Conservation (phyloP, 768 basidiomycete species). For the Phaeotremella fagi region DNA sequence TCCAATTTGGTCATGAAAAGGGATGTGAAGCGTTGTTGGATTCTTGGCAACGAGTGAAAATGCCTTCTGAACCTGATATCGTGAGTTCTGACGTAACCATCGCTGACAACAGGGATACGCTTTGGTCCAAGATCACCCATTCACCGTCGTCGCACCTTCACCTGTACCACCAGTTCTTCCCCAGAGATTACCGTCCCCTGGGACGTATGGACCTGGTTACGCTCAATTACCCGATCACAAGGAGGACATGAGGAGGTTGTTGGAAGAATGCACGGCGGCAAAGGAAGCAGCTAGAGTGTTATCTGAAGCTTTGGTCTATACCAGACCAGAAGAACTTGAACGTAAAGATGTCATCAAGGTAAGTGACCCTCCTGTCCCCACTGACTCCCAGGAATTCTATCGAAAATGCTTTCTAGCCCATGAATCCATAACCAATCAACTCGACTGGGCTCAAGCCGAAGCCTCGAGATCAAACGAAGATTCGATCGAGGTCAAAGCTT, state of each 20-base stretch:
- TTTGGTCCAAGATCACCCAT: constrained; percentile 33
- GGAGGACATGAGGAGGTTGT: constrained; percentile 75
- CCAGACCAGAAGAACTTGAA: constrained; percentile 66
- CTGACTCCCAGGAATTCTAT: constrained; percentile 66
- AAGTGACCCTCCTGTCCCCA: constrained; percentile 21
- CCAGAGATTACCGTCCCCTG: constrained; percentile 12
- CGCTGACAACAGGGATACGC: constrained; percentile 34
- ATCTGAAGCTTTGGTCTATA: constrained; percentile 63
- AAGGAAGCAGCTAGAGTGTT: constrained; percentile 73
- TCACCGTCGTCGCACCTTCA: constrained; percentile 35
- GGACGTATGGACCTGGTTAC: constrained; percentile 46
- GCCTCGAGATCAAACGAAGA: constrained; percentile 63
- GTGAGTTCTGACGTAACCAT: constrained; percentile 48
- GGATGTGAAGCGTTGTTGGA: constrained; percentile 59
- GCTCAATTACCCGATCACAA: constrained; percentile 61
- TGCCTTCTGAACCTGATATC: constrained; percentile 73
- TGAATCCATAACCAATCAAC: constrained; percentile 78
- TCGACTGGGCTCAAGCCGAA: constrained; percentile 81
- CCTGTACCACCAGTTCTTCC: constrained; percentile 20
- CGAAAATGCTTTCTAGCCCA: constrained; percentile 72
- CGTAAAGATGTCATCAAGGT: constrained; percentile 65
- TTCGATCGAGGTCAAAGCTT: constrained; percentile 63
- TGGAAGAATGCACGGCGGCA: constrained; percentile 80
- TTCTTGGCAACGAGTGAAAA: constrained; percentile 76
- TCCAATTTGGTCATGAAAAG: constrained; percentile 54